Conservation (phyloP, 139 green algal genomes). For the Axilococcus clingmanii region DNA sequence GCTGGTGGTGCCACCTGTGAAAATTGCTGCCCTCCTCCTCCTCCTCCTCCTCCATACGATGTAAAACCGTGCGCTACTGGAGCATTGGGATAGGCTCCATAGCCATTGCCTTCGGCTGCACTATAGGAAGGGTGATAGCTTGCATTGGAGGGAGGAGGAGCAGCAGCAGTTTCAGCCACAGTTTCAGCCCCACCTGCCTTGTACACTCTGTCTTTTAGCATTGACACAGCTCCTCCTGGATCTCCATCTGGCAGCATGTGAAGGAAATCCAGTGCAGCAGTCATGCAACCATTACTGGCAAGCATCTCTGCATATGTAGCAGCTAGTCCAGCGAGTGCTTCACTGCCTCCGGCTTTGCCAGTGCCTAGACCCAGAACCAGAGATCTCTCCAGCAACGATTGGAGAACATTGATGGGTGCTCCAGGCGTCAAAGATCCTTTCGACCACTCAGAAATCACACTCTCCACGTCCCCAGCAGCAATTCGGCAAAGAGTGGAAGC, state of each 20-base stretch:
- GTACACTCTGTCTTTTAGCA: slow-evolving; percentile 85
- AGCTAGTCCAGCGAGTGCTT: slow-evolving; percentile 65
- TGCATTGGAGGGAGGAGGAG: slow-evolving; percentile 55
- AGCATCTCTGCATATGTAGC: slow-evolving; percentile 73
- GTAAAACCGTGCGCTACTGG: neutral
- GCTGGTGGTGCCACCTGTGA: neutral
- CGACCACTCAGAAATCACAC: slow-evolving; percentile 66
- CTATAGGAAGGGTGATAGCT: slow-evolving; percentile 30
- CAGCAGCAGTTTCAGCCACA: slow-evolving; percentile 17
- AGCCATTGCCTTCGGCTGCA: neutral
- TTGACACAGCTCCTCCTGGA: slow-evolving; percentile 38
- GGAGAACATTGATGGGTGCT: slow-evolving; percentile 19
- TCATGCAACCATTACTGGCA: slow-evolving; percentile 62
- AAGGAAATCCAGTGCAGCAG: slow-evolving; percentile 61
- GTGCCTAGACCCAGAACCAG: slow-evolving; percentile 80
- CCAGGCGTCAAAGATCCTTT: slow-evolving; percentile 10
- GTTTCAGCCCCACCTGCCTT: slow-evolving; percentile 35
- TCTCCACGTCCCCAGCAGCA: slow-evolving; percentile 77
- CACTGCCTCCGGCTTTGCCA: slow-evolving; percentile 24
- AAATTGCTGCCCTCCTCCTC: slow-evolving; percentile 14
- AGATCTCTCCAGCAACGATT: slow-evolving; percentile 88
- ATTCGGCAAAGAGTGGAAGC: slow-evolving; percentile 87
- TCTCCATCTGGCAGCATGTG: slow-evolving; percentile 64
- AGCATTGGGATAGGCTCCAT: neutral
- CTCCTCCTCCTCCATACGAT: neutral